Base-by-base conservation (phyloP, 345 rosid species). In the Geranium brycei region DNA sequence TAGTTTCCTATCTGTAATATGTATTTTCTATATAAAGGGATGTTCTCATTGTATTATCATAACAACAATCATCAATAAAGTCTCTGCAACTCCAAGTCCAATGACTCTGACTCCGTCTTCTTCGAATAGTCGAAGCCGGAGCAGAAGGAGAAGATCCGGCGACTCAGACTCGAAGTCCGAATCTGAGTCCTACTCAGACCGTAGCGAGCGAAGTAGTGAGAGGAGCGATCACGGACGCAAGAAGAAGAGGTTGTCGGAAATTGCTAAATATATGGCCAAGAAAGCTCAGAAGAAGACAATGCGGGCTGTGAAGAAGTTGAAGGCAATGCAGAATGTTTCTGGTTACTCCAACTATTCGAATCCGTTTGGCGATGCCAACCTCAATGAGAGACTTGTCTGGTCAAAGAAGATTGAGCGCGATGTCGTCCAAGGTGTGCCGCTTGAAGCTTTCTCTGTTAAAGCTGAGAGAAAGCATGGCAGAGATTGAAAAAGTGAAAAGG, bases 391-490 rank as follows among this genome's bases (percentile, higher is more conserved):
- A 68, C 86, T 90, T 80, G 97, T 92, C 8, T 92, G 97, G 96
- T 72, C 89, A 59, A 92, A 92, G 81, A 90, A 90, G 79, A 92
- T 92, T 62, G 97, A 87, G 73, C 85, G 81, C 6, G 97, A 90
- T 82, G 90, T 92, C 62, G 1, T 79, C 40, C 84, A 79, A 35
- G 96, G 97, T 31, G 88, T 73, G 12, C 73, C 87, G 0, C 76
- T 90, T 60, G 96, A 86, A 0, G 75, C 17, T 61, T 92, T 87
- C 70, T 84, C 97, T 0, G 73, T 79, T 41, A 92, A 82, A 81
- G 85, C 97, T 18, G 98, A 92, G 88, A 92, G 98, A 92, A 76
- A 87, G 95, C 65, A 82, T 92, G 98, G 83, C 93, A 0, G 97
- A 93, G 79, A 86, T 93, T 71, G 97, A 93, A 75, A 90, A 90